Evolutionary conservation across 164 flowering plant species (phyloP).

Genomic region (Paratinospora sagittata): DNA sequence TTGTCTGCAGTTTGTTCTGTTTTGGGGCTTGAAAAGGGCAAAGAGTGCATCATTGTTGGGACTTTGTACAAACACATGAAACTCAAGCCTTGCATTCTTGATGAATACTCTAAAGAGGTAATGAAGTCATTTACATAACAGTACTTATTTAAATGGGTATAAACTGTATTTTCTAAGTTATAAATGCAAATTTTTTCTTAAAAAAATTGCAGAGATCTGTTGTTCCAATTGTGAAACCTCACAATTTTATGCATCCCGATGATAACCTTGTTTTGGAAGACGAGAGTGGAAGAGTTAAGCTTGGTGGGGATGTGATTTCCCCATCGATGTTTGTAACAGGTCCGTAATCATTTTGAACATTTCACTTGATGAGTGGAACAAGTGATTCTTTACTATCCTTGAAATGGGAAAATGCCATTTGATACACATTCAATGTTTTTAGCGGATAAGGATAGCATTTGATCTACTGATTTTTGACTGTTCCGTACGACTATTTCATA

Average conservation of each 20-base stretch:
- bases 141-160: neutral
- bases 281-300: constrained; percentile 94
- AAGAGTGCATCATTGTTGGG: constrained; percentile 85
- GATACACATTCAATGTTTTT: too few relatives aligned
- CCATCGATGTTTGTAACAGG: constrained; percentile 89
- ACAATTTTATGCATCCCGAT: constrained; percentile 81
- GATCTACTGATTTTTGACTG: too few relatives aligned
- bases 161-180: constrained; percentile 1
- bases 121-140: neutral
- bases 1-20: constrained; percentile 60
- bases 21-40: constrained; percentile 69
- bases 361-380: too few relatives aligned
- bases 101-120: constrained; percentile 94
- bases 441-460: too few relatives aligned
- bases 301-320: constrained; percentile 47
- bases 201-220: constrained; percentile 57
- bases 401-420: too few relatives aligned
- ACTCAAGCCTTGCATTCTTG: constrained; percentile 84
- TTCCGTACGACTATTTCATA: too few relatives aligned
- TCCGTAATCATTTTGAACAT: constrained; percentile 22
- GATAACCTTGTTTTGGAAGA: constrained; percentile 87
- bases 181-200: neutral
- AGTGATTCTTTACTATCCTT: too few relatives aligned
- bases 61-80: constrained; percentile 98
- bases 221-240: constrained; percentile 69